These are phyloP conservation scores for Veloboletus limbatus DNA, from an alignment of 1,284 basidiomycete species.

Conservation along the genomic window DNA sequence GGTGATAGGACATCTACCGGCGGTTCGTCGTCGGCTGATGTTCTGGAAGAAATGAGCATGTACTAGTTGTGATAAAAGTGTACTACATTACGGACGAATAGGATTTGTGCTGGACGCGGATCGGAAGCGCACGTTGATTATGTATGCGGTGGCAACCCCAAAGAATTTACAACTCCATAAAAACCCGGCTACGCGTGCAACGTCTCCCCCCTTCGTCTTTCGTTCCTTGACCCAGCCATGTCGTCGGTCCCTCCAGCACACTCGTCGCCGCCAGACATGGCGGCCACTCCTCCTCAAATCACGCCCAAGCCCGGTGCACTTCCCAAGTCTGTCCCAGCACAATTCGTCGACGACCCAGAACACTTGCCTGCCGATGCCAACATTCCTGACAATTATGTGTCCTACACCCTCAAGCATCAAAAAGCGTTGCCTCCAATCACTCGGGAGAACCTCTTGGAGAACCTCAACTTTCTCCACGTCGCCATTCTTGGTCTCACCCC, in stretches of 20 bases:
- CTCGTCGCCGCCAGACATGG: constrained; percentile 26
- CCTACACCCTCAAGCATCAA: constrained; percentile 75
- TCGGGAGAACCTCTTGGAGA: constrained; percentile 61
- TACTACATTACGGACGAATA: too few relatives aligned
- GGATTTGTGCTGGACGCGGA: too few relatives aligned
- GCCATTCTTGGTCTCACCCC: constrained; percentile 72
- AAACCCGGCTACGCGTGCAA: constrained; percentile 14
- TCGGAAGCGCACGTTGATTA: too few relatives aligned
- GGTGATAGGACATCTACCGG: constrained; percentile 22
- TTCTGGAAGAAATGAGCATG: constrained; percentile 28
- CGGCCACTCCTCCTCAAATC: constrained; percentile 27
- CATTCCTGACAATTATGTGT: constrained; percentile 89
- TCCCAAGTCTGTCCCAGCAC: constrained; percentile 9
- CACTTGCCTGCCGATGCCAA: constrained; percentile 57
- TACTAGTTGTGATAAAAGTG: too few relatives aligned
- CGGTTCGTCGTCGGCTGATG: constrained; percentile 22
- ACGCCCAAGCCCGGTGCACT: constrained; percentile 16
- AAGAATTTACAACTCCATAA: constrained; percentile 36
- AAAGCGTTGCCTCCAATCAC: constrained; percentile 77
- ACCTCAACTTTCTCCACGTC: constrained; percentile 73
- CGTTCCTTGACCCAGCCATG: constrained; percentile 29
- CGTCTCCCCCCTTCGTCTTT: constrained; percentile 11
- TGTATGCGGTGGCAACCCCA: constrained; percentile 36
- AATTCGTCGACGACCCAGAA: constrained; percentile 35
- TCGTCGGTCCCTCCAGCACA: constrained; percentile 26